Conservation (phyloP, 441 rosid genomes). For the Aquilaria agallochum region DNA sequence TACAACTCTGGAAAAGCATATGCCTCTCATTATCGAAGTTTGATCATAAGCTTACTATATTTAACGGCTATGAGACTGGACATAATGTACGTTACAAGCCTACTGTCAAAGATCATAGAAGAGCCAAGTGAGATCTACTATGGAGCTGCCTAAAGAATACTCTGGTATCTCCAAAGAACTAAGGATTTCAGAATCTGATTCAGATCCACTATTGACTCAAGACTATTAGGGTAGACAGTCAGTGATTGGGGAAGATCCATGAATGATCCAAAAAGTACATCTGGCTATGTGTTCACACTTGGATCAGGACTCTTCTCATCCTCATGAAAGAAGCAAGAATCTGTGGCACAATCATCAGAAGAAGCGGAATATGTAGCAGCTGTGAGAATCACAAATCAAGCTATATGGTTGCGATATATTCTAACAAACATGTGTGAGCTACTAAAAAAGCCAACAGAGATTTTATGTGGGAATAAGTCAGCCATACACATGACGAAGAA, state of each 20-base stretch:
- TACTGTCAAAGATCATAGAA: conserved; percentile 10
- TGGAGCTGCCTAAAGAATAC: neutral
- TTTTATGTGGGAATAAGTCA: neutral
- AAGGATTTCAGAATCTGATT: neutral
- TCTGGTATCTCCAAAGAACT: conserved; percentile 3
- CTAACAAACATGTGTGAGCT: neutral
- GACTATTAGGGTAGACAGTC: neutral
- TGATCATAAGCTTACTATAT: neutral
- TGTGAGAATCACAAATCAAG: no score
- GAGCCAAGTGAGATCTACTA: neutral
- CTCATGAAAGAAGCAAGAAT: neutral
- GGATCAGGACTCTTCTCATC: neutral
- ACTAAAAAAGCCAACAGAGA: neutral
- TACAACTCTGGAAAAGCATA: neutral
- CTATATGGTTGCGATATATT: neutral
- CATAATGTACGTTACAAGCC: neutral
- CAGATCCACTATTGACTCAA: neutral
- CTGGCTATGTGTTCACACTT: no score
- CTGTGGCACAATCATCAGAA: neutral
- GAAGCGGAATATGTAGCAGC: no score
- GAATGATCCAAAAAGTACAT: neutral
- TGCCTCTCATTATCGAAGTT: neutral
- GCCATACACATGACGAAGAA: neutral
- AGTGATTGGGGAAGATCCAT: neutral
- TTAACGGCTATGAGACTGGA: no score